Percentiles rank a stretch among this genome's conserved stretches.
Evolutionary conservation across 169 alveolate species (phyloP).

Genomic region (Plasmodium inui): DNA sequence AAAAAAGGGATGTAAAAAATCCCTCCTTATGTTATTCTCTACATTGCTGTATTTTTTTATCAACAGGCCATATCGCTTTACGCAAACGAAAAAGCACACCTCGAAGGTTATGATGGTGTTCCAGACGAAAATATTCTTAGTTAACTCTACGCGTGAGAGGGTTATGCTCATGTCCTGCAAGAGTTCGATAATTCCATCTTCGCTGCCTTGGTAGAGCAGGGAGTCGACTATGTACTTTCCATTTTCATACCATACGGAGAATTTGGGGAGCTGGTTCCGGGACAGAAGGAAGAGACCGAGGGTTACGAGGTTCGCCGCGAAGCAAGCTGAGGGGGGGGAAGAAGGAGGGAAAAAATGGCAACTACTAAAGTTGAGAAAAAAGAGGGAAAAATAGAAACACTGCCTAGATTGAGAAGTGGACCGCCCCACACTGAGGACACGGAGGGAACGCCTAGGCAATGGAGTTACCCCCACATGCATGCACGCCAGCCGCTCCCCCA

Average conservation of each 20-base stretch:
- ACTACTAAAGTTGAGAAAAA: background rate
- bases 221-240: constrained; percentile 21
- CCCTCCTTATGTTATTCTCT: constrained; percentile 51
- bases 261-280: constrained; percentile 14
- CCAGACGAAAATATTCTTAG: constrained; percentile 5
- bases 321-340: constrained; percentile 1
- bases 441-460: background rate
- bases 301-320: constrained; percentile 4
- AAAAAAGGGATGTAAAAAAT: constrained; percentile 49
- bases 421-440: background rate
- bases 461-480: background rate
- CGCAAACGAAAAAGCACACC: constrained; percentile 9
- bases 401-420: background rate
- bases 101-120: constrained; percentile 20
- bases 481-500: background rate
- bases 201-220: background rate
- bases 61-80: constrained; percentile 43
- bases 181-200: constrained; percentile 8
- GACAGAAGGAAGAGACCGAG: constrained; percentile 7
- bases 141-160: constrained; percentile 27
- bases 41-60: constrained; percentile 67
- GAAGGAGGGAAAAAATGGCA: no score
- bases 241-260: background rate
- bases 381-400: background rate
- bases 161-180: background rate